phyloP scores from a whole-genome alignment of 179 eudicot genomes.

The Beta macrorhiza region DNA sequence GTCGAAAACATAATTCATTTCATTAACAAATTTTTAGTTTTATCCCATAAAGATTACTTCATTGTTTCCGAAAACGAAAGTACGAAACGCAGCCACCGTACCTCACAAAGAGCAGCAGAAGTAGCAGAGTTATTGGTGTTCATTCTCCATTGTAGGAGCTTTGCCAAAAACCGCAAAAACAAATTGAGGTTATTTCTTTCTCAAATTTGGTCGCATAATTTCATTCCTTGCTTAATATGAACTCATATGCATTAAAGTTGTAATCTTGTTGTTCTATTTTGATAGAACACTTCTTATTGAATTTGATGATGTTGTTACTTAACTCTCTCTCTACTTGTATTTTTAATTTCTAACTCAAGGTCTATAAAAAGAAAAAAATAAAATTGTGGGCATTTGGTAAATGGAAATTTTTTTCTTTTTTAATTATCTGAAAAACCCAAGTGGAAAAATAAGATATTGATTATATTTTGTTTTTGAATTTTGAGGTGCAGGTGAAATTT shows the following conservation, averaged over 20 bases:
- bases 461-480: background rate
- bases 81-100: too few species aligned
- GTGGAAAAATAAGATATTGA: background rate
- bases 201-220: background rate
- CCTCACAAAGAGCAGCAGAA: too few species aligned
- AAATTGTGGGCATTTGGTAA: slow-evolving; percentile 3
- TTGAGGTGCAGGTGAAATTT: slow-evolving; percentile 16
- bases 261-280: background rate
- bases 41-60: too few species aligned
- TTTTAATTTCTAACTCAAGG: background rate
- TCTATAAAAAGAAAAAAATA: background rate
- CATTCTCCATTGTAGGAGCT: background rate
- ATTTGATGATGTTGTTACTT: too few species aligned
- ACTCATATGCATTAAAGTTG: background rate
- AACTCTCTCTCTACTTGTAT: background rate
- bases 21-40: too few species aligned
- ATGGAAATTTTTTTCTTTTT: background rate
- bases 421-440: background rate
- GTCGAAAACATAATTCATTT: too few species aligned
- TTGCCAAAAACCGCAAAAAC: background rate
- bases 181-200: slow-evolving; percentile 12
- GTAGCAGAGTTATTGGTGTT: background rate
- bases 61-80: too few species aligned
- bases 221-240: background rate
- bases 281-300: too few species aligned